Evolutionary conservation across 1,284 basidiomycete species (phyloP), one percentile per base, ranked within the genome.

Genomic region (Ceratorhiza oryzae-sativae): DNA sequence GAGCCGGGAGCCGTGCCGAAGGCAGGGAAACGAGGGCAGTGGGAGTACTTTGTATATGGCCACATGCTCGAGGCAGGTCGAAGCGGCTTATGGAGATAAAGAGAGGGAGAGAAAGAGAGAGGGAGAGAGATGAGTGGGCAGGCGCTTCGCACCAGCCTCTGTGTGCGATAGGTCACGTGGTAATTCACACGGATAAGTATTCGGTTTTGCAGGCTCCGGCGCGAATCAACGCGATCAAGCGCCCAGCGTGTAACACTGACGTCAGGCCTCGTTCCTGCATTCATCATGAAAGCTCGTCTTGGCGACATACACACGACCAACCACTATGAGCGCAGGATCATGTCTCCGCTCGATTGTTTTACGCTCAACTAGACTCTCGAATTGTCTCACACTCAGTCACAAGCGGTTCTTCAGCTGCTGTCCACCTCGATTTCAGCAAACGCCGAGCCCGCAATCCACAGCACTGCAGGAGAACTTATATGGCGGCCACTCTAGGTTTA

Each of bases 401-500:
- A 34, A 48, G 39, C 32, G 48, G 10, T 30, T 53, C 8, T 67
- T 45, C 51, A 53, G 53, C 15, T 70, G n/a, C 39, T 56, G 56
- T 36, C 49, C 53, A 23, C 53, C 48, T 25, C 36, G 36, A 9
- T 53, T 56, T 13, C 51, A 70, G 23, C 27, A 45, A 20, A 42
- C 9, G 41, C 25, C 49, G 20, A 58, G 15, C 27, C 27, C 39
- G 20, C 45, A 56, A 48, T n/a, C 36, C 8, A 27, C 18, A 34
- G 65, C 34, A 5, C 20, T 53, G 2, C 51, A 58, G 39, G 82
- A 82, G 70, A 80, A 79, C 61, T 75, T 79, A 15, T 83, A 84
- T 58, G 81, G 84, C 27, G 78, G 78, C 4, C 85, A 86, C 74
- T 82, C 85, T 0, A 77, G 81, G 12, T 86, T 86, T 71, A 78